Conservation (phyloP, 2,329 filamentous ascomycete species). For the Penicillium sp. region DNA sequence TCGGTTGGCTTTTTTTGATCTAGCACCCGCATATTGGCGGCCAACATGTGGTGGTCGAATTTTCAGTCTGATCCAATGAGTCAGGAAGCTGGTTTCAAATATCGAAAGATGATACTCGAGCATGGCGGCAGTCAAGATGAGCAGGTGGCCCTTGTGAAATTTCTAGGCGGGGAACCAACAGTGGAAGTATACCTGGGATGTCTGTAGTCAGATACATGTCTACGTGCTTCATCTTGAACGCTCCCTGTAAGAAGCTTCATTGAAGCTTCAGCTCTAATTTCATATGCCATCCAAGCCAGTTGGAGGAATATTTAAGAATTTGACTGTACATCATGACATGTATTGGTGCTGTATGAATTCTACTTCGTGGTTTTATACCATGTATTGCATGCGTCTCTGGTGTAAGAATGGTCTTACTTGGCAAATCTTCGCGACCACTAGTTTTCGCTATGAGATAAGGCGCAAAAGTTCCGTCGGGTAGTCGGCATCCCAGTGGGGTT, state of each 20-base stretch:
- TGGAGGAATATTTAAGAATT: too few species aligned
- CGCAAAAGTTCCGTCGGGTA: too few species aligned
- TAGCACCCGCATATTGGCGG: slow-evolving; percentile 14
- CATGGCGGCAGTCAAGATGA: slow-evolving; percentile 8
- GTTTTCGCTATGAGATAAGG: too few species aligned
- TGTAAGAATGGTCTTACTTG: too few species aligned
- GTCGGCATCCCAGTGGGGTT: too few species aligned
- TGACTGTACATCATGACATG: too few species aligned
- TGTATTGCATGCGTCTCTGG: too few species aligned
- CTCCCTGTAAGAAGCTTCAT: not conserved
- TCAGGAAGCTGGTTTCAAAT: slow-evolving; percentile 10
- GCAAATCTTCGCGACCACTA: too few species aligned
- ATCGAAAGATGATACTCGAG: slow-evolving; percentile 15
- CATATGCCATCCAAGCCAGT: not conserved
- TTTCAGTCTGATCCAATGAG: slow-evolving; percentile 13
- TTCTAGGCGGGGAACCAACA: not conserved
- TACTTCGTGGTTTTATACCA: too few species aligned
- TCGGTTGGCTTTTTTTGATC: not conserved
- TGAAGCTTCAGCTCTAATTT: not conserved
- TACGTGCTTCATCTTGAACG: not conserved
- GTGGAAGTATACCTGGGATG: not conserved
- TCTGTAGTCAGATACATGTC: not conserved
- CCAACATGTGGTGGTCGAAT: slow-evolving; percentile 10
- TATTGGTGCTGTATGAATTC: too few species aligned
- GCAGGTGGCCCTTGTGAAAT: not conserved